phyloP scores from a whole-genome alignment of 805 yeast genomes.

The Saccharomycopsis olivae region DNA sequence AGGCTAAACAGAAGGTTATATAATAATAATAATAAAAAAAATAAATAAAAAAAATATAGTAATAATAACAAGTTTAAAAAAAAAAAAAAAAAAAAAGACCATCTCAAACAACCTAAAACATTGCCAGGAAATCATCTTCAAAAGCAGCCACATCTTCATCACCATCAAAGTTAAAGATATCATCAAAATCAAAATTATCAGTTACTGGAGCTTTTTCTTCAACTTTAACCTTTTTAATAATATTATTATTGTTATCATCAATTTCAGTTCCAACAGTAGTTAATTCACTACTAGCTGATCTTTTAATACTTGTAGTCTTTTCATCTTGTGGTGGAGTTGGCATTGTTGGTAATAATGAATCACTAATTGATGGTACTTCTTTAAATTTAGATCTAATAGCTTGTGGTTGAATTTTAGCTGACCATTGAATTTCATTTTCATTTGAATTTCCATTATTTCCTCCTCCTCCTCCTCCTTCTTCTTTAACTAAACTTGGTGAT shows the following conservation, averaged over 20 bases:
- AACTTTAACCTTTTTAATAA: slow-evolving; percentile 1
- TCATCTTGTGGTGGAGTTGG: slow-evolving; percentile 19
- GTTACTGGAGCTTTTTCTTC: slow-evolving; percentile 3
- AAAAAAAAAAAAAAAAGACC: background rate
- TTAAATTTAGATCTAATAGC: slow-evolving; percentile 17
- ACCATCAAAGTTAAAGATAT: slow-evolving; percentile 17
- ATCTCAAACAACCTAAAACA: background rate
- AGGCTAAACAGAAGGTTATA: background rate
- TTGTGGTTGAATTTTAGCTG: slow-evolving; percentile 16
- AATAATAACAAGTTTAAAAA: too few relatives aligned
- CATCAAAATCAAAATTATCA: slow-evolving; percentile 18
- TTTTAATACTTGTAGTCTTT: too few relatives aligned
- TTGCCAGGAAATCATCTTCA: slow-evolving; percentile 2
- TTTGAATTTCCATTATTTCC: slow-evolving; percentile 2
- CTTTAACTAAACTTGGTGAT: slow-evolving; percentile 2
- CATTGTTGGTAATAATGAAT: slow-evolving; percentile 15
- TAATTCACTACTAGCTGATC: background rate
- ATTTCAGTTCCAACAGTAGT: background rate
- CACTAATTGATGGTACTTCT: slow-evolving; percentile 16
- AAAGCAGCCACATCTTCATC: slow-evolving; percentile 12
- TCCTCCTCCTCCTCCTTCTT: slow-evolving; percentile 7
- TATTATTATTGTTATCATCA: background rate
- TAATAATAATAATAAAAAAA: too few relatives aligned
- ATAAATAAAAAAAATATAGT: background rate
- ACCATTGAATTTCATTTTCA: slow-evolving; percentile 5